Evolutionary conservation across 208 protist species (phyloP).

Genomic region (Trypanosoma vivax): DNA sequence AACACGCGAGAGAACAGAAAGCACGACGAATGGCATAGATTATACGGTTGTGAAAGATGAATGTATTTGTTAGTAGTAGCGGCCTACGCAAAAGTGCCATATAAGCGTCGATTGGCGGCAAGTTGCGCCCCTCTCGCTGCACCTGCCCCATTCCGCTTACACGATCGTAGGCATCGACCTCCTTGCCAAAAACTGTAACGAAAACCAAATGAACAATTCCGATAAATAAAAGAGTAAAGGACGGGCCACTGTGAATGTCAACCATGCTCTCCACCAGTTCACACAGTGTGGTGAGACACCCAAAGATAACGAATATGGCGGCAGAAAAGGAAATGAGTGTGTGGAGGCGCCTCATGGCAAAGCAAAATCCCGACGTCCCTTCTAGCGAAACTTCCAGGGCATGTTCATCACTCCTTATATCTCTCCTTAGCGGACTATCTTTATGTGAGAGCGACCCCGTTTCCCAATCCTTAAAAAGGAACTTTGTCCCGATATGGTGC

Average conservation of each 20-base stretch:
- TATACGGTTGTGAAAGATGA: neutral
- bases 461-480: neutral
- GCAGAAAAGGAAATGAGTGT: constrained; percentile 43
- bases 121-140: constrained; percentile 15
- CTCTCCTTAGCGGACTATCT: too few relatives aligned
- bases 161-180: constrained; percentile 47
- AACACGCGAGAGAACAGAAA: constrained; percentile 6
- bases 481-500: neutral
- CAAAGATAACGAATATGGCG: constrained; percentile 54
- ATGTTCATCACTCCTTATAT: neutral
- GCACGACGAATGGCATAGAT: neutral
- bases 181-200: constrained; percentile 26
- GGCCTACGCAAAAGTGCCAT: neutral
- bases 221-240: constrained; percentile 18
- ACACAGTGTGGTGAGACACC: constrained; percentile 39
- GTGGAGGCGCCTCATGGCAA: constrained; percentile 43
- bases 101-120: neutral
- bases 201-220: constrained; percentile 29
- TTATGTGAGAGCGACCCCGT: too few relatives aligned
- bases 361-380: constrained; percentile 29
- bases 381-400: neutral
- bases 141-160: constrained; percentile 26
- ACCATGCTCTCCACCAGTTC: constrained; percentile 37
- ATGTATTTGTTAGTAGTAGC: neutral
- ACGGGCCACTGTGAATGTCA: constrained; percentile 25